Base-by-base conservation (phyloP, 257 asterid species). In the Nicotiana benthamiana region DNA sequence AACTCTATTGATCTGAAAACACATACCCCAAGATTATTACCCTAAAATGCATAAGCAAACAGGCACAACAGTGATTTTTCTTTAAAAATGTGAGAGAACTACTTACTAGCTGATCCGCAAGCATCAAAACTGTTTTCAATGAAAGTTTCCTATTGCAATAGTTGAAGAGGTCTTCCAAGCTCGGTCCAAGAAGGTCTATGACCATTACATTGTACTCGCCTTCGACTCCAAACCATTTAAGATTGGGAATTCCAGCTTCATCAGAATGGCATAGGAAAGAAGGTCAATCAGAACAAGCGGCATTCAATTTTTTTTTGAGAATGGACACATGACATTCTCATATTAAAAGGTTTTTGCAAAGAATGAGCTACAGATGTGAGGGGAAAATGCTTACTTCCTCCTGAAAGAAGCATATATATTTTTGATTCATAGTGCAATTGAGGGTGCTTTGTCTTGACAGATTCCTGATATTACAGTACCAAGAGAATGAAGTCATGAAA, bases 171-270 rank as follows among this genome's bases (percentile, higher is more conserved):
- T 94, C 98, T 86, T 94, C 98, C 87, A 94, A 83, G 83, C 98
- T 94, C 24, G 98, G 98, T 70, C 98, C 98, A 84, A 94, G 92
- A 85, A 94, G 97, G 87, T 94, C 98, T 80, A 94, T 94, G 80
- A 94, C 98, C 98, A 94, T 94, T 67, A 94, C 91, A 76, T 90
- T 94, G 84, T 92, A 94, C 60, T 92, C 97, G 1, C 91, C 87
- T 87, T 92, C 98, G 79, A 88, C 93, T 79, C 98, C 97, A 83
- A 85, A 94, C 98, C 98, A 94, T 84, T 92, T 94, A 85, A 94
- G 91, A 86, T 87, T 92, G 85, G 98, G 97, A 81, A 94, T 86
- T 79, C 98, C 98, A 80, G 94, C 98, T 94, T 59, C 81, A 86
- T 62, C 79, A 86, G 70, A 80, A 75, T 46, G 79, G 64, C 78